Evolutionary conservation across 495 filamentous ascomycete species (phyloP).

Genomic region (Penicillium cataractarum): DNA sequence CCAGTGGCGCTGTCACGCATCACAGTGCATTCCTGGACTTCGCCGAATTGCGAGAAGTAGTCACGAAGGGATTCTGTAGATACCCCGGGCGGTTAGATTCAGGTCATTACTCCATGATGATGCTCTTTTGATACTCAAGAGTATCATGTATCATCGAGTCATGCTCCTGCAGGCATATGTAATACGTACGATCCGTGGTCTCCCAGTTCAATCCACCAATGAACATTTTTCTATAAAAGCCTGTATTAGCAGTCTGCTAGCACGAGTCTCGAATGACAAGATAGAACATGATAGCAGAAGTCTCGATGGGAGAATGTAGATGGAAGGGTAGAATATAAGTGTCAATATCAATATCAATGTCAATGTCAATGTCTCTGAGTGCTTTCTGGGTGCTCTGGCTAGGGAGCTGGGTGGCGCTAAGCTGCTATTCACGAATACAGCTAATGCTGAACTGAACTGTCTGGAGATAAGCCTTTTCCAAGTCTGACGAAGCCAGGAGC

Average conservation of each 20-base stretch:
- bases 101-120: conserved; percentile 1
- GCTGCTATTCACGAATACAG: conserved; percentile 34
- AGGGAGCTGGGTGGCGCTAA: conserved; percentile 23
- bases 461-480: neutral
- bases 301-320: neutral
- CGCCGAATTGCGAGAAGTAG: conserved; percentile 97
- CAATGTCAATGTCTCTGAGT: conserved; percentile 5
- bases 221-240: conserved; percentile 87
- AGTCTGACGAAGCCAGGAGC: neutral
- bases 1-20: conserved; percentile 96
- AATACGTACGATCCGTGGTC: conserved; percentile 86
- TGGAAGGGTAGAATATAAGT: neutral
- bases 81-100: neutral
- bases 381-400: conserved; percentile 23
- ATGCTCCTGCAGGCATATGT: neutral
- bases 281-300: neutral
- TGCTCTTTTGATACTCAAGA: neutral
- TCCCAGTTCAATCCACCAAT: conserved; percentile 99
- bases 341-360: neutral
- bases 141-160: neutral
- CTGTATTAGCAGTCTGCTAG: conserved; percentile 22
- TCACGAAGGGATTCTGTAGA: conserved; percentile 89
- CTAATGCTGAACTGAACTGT: conserved; percentile 22
- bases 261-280: neutral
- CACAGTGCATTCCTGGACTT: conserved; percentile 95